Evolutionary conservation across 2,329 filamentous ascomycete genomes (phyloP), one percentile per base, ranked within the genome.

Genomic region (Thielaviopsis musarum): DNA sequence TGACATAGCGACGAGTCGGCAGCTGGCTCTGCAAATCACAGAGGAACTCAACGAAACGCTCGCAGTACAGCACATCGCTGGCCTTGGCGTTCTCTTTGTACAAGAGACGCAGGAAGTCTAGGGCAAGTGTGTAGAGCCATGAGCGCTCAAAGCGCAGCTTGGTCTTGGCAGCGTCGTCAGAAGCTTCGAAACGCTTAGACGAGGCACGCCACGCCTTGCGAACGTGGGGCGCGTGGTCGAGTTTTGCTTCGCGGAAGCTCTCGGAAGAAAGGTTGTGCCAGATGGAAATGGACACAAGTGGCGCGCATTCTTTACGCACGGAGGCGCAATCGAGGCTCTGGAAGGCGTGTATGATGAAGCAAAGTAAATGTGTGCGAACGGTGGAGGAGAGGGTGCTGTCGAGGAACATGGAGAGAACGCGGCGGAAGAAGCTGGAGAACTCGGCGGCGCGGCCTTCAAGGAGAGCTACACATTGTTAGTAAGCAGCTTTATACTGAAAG

Each of bases 231-330:
- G 81, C 80, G 65, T 87, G 83, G 52, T 88, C 83, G 30, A 98
- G 77, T 59, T 83, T 81, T 38, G 75, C 74, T 59, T 95, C 88
- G 64, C 89, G 81, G 63, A 83, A 80, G 61, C 79, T 77, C 38
- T 94, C 89, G 60, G 80, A 87, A 30, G 88, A 87, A 45, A 98
- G 74, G 68, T 95, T 94, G 67, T 97, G 88, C 93, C 93, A 98
- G 66, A 93, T 89, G 0, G 88, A 85, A 66, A 98, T 95, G 13
- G 90, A 93, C 21, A 98, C 91, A 57, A 98, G 75, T 1, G 94
- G 89, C 6, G 91, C 93, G 71, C 93, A 97, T 75, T 98, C 93
- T 70, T 96, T 97, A 63, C 93, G 84, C 56, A 98, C 87, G 59
- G 95, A 80, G 45, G 81, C 80, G 68, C 84, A 91, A 69, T 98